Conservation (phyloP, 2,329 filamentous ascomycete species). For the Nakataea oryzae region DNA sequence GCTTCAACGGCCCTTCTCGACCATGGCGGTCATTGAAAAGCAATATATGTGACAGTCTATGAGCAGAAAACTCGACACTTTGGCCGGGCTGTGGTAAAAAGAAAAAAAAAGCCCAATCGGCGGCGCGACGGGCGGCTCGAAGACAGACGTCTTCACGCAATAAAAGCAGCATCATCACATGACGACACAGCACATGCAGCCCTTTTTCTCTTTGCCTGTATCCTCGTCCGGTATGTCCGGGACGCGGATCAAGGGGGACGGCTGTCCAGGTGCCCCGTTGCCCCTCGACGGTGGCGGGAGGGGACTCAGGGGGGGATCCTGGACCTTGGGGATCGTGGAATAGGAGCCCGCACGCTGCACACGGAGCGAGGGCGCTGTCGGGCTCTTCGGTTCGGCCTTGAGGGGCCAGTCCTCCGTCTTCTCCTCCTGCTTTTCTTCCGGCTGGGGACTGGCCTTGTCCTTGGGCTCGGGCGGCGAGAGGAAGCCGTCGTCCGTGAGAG, state of each 20-base stretch:
- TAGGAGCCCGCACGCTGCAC: constrained; percentile 40
- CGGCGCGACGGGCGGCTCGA: neutral
- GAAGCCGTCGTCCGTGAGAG: constrained; percentile 59
- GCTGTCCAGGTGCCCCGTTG: neutral
- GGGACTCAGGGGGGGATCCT: constrained; percentile 28
- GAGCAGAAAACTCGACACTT: neutral
- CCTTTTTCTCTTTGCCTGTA: constrained; percentile 38
- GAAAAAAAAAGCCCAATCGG: too few species aligned
- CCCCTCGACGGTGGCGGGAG: constrained; percentile 16
- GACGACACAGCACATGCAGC: constrained; percentile 62
- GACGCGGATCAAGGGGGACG: neutral
- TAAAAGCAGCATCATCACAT: constrained; percentile 44
- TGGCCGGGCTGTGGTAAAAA: neutral
- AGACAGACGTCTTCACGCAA: neutral
- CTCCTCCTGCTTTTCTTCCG: constrained; percentile 19
- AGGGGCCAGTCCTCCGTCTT: constrained; percentile 47
- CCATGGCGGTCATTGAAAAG: neutral
- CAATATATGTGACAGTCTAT: neutral
- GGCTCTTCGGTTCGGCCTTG: constrained; percentile 35
- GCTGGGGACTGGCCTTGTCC: constrained; percentile 16
- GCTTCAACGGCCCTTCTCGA: neutral
- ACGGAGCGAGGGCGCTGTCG: constrained; percentile 26
- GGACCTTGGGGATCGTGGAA: constrained; percentile 53
- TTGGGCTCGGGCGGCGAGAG: constrained; percentile 30
- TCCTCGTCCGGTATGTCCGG: constrained; percentile 37